These are phyloP conservation scores for Castanea mollissima DNA, from an alignment of 306 rosid genomes.

Conservation along the genomic window DNA sequence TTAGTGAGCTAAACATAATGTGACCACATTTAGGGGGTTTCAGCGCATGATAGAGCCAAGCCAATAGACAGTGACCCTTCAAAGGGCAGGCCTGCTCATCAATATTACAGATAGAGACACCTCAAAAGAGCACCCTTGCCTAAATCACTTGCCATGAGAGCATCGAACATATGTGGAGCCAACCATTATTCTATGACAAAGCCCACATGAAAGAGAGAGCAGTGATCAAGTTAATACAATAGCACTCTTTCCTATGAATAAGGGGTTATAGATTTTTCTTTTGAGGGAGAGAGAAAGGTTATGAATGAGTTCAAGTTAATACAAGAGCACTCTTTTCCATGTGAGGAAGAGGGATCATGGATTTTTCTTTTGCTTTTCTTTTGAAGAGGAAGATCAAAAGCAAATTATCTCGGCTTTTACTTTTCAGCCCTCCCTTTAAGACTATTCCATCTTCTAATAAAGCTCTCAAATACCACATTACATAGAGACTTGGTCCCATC, in stretches of 20 bases:
- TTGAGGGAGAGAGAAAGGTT: slow-evolving; percentile 22
- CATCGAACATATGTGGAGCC: slow-evolving; percentile 14
- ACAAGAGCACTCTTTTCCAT: slow-evolving; percentile 79
- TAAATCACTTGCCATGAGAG: slow-evolving; percentile 5
- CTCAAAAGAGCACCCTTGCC: slow-evolving; percentile 29
- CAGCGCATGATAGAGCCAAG: slow-evolving; percentile 20
- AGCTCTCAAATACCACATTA: slow-evolving; percentile 29
- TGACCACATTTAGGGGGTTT: slow-evolving; percentile 35
- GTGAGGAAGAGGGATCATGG: slow-evolving; percentile 26
- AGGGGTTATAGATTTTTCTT: slow-evolving; percentile 39
- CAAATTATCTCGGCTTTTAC: slow-evolving; percentile 56
- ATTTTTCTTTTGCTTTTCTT: slow-evolving; percentile 35
- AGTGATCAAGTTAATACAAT: slow-evolving; percentile 31
- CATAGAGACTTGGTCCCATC: slow-evolving; percentile 58
- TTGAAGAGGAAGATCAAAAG: slow-evolving; percentile 65
- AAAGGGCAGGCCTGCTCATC: slow-evolving; percentile 44
- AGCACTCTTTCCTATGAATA: slow-evolving; percentile 61
- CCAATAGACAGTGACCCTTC: slow-evolving; percentile 54
- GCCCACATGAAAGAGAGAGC: slow-evolving; percentile 6
- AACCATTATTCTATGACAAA: slow-evolving; percentile 11
- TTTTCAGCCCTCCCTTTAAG: slow-evolving; percentile 74
- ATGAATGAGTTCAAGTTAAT: slow-evolving; percentile 36
- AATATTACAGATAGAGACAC: slow-evolving; percentile 49
- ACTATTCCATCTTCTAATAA: slow-evolving; percentile 61
- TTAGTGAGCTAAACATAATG: slow-evolving; percentile 11